These are phyloP conservation scores for Citrus sinensis DNA, from an alignment of 345 rosid species.

Conservation along the genomic window DVS_A1.0 CM039163.1:33254501-33255000, in stretches of 20 bases:
- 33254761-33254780: conserved; percentile 16
- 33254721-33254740: background rate
- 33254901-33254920: conserved; percentile 25
- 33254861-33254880: conserved; percentile 1
- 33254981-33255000: background rate
- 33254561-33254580: background rate
- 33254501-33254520: background rate
- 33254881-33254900: conserved; percentile 7
- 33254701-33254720: conserved; percentile 3
- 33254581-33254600: background rate
- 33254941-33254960: background rate
- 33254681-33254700: background rate
- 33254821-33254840: conserved; percentile 11
- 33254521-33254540: background rate
- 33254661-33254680: background rate
- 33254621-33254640: background rate
- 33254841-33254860: conserved; percentile 24
- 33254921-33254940: conserved; percentile 24
- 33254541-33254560: background rate
- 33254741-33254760: background rate
- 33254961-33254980: background rate
- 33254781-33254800: conserved; percentile 12
- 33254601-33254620: background rate
- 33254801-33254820: background rate
- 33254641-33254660: background rate